Percentiles rank a stretch among this genome's conserved stretches.
Evolutionary conservation across 768 basidiomycete genomes (phyloP).

Genomic region (Boletus rubropictus): DNA sequence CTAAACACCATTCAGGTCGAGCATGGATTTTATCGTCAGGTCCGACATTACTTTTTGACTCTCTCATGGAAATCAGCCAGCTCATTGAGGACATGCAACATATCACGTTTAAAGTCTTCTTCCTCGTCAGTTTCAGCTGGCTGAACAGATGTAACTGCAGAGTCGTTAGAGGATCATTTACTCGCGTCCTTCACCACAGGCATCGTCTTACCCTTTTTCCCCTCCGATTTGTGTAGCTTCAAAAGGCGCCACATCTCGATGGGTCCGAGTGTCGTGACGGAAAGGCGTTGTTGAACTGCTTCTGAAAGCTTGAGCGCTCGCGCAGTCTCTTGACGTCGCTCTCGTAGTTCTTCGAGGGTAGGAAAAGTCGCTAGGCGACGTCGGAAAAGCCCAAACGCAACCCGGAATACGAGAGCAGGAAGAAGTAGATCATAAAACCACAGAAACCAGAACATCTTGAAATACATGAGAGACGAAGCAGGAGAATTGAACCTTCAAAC

Average conservation of each 20-base stretch:
- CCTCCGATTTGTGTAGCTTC: constrained; percentile 36
- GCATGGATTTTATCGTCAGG: background rate
- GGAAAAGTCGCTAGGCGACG: constrained; percentile 51
- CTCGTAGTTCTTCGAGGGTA: constrained; percentile 46
- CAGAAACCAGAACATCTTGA: constrained; percentile 55
- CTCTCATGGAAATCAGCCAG: constrained; percentile 60
- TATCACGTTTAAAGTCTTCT: constrained; percentile 38
- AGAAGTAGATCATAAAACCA: constrained; percentile 58
- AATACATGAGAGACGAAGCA: constrained; percentile 1
- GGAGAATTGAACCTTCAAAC: background rate
- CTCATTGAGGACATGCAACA: constrained; percentile 39
- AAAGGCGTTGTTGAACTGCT: constrained; percentile 42
- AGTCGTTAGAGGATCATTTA: background rate
- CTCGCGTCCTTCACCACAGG: constrained; percentile 9
- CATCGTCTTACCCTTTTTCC: constrained; percentile 33
- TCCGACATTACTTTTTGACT: constrained; percentile 47
- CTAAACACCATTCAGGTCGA: constrained; percentile 29
- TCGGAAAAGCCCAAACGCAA: constrained; percentile 45
- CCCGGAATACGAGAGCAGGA: constrained; percentile 43
- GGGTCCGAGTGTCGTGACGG: constrained; percentile 42
- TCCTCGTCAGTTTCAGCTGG: constrained; percentile 21
- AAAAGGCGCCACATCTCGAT: constrained; percentile 52
- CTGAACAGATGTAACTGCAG: background rate
- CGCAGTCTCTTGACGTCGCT: constrained; percentile 43
- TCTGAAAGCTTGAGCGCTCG: constrained; percentile 50